Evolutionary conservation across 305 asterid genomes (phyloP), one percentile per base, ranked within the genome.

Genomic region (Fraxinus nigra): DNA sequence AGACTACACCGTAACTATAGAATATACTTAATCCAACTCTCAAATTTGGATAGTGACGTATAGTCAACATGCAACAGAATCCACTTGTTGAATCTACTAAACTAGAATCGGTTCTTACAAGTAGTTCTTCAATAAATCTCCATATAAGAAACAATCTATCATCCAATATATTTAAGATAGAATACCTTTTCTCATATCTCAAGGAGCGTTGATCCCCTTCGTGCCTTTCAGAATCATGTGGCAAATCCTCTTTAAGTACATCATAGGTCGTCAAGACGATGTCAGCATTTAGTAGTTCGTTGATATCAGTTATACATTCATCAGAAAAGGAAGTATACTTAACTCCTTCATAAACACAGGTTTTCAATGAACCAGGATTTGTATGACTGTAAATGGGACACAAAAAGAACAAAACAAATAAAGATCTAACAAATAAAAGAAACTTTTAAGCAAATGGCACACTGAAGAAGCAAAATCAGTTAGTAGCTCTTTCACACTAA

Each of bases 221-320:
- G 83, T 93, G 92, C 81, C 98, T 94, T 78, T 94, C 98, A 84
- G 96, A 91, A 91, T 96, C 99, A 79, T 94, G 99, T 3, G 97
- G 97, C 84, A 96, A 86, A 88, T 96, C 99, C 88, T 91, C 98
- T 90, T 92, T 96, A 65, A 96, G 98, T 77, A 92, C 92, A 75
- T 96, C 98, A 77, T 94, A 96, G 74, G 97, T 94, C 69, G 99
- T 96, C 90, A 96, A 87, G 86, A 96, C 98, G 74, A 96, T 84
- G 83, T 94, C 97, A 83, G 98, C 95, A 63, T 72, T 88, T 38
- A 93, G 89, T 85, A 96, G 95, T 82, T 96, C 95, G 61, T 85
- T 87, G 63, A 93, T 88, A 79, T 89, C 97, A 86, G 83, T 81
- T 51, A 83, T 85, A 79, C 93, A 92, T 82, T 85, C 89, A 79